Evolutionary conservation across 257 asterid genomes (phyloP).

Genomic region (Parsonsia alboflavescens): DNA sequence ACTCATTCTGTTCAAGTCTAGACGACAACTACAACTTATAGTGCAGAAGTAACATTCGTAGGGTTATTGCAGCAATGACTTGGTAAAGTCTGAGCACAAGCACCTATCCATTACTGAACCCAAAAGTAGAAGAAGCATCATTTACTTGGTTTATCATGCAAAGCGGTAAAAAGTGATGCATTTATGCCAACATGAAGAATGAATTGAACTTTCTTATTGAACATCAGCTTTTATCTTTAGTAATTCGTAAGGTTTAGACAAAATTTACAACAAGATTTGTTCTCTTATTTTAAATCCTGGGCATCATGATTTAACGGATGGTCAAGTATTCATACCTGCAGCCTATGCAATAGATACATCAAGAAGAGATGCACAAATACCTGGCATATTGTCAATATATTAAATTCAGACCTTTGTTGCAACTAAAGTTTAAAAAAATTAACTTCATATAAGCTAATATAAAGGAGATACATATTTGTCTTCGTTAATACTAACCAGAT

Average conservation of each 20-base stretch:
- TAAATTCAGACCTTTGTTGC: slow-evolving; percentile 3
- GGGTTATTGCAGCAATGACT: not conserved
- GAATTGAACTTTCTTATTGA: not conserved
- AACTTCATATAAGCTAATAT: not conserved
- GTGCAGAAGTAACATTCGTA: not conserved
- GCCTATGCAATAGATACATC: slow-evolving; percentile 98
- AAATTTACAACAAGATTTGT: not conserved
- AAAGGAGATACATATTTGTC: slow-evolving; percentile 9
- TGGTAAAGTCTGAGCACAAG: not conserved
- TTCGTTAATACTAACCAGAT: slow-evolving; percentile 62
- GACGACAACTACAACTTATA: not conserved
- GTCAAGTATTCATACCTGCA: slow-evolving; percentile 61
- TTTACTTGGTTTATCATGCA: not conserved
- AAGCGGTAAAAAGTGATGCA: not conserved
- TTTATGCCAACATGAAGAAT: not conserved
- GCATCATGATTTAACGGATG: slow-evolving; percentile 18
- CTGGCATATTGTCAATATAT: slow-evolving; percentile 41
- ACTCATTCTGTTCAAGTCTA: not conserved
- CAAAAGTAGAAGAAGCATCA: not conserved
- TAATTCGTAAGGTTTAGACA: not conserved
- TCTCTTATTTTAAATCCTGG: slow-evolving; percentile 1
- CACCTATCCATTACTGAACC: not conserved
- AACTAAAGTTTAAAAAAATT: slow-evolving; percentile 3
- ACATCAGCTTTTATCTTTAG: not conserved
- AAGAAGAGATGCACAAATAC: slow-evolving; percentile 97